Conservation (phyloP, 257 asterid genomes). For the Solanum rostratum region DNA sequence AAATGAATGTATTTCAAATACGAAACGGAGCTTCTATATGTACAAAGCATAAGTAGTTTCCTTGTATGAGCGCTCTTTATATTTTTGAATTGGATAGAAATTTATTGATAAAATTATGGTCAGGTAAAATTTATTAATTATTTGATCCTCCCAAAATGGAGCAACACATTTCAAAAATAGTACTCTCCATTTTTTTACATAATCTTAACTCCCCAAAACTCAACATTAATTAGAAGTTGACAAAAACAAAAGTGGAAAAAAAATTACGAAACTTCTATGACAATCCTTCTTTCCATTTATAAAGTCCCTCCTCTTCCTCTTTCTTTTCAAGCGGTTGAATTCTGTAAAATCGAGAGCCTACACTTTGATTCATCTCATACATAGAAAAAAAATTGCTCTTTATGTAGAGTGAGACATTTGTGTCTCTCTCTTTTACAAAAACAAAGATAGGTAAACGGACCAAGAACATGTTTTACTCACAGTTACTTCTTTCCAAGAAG, state of each 20-base stretch:
- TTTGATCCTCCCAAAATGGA: neutral
- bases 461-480: constrained; percentile 59
- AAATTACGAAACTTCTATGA: neutral
- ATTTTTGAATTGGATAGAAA: neutral
- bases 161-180: neutral
- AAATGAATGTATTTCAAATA: neutral
- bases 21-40: neutral
- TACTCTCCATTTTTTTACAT: too few species aligned
- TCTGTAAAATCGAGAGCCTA: neutral
- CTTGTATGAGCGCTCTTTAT: neutral
- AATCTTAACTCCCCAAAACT: too few species aligned
- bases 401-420: neutral
- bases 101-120: neutral
- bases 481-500: constrained; percentile 60
- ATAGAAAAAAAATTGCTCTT: neutral
- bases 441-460: neutral
- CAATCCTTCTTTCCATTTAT: neutral
- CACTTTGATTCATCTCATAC: neutral
- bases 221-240: too few species aligned
- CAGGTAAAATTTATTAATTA: neutral
- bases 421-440: neutral
- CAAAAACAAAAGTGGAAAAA: neutral
- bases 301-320: neutral
- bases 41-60: neutral
- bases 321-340: neutral